phyloP scores from a whole-genome alignment of 73 alveolate genomes.

The Halteria grandinella region DNA sequence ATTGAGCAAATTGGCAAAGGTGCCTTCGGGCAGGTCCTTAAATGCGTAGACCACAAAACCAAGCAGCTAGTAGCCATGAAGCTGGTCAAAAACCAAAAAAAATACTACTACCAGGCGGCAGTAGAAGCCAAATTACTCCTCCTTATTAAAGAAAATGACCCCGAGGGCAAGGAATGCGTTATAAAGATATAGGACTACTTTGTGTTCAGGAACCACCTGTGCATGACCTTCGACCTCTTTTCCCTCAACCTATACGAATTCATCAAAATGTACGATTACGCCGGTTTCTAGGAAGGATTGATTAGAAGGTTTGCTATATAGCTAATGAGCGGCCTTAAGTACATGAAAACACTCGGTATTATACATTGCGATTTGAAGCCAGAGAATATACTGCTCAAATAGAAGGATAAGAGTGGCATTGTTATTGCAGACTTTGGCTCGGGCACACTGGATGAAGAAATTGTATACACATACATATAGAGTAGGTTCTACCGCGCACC shows the following conservation, averaged over 20 bases:
- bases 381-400: constrained; percentile 86
- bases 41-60: constrained; percentile 88
- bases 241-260: constrained; percentile 88
- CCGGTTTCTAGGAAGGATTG: constrained; percentile 83
- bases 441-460: constrained; percentile 71
- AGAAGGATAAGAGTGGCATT: constrained; percentile 72
- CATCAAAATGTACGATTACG: constrained; percentile 78
- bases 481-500: constrained; percentile 79
- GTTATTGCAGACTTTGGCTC: constrained; percentile 94
- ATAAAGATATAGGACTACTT: constrained; percentile 77
- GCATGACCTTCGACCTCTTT: constrained; percentile 71
- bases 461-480: constrained; percentile 75
- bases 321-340: constrained; percentile 77
- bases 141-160: constrained; percentile 72
- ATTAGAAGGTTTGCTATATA: constrained; percentile 93
- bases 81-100: constrained; percentile 74
- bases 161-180: constrained; percentile 62
- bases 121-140: constrained; percentile 81
- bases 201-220: constrained; percentile 73
- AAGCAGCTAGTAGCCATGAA: constrained; percentile 85
- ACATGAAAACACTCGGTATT: constrained; percentile 67
- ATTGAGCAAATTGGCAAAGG: constrained; percentile 86
- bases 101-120: constrained; percentile 75
- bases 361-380: constrained; percentile 96
- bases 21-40: constrained; percentile 86